These are phyloP conservation scores for Coemansia sp. DNA, from an alignment of 192 early-diverging fungal genomes.

Conservation along the genomic window DNA sequence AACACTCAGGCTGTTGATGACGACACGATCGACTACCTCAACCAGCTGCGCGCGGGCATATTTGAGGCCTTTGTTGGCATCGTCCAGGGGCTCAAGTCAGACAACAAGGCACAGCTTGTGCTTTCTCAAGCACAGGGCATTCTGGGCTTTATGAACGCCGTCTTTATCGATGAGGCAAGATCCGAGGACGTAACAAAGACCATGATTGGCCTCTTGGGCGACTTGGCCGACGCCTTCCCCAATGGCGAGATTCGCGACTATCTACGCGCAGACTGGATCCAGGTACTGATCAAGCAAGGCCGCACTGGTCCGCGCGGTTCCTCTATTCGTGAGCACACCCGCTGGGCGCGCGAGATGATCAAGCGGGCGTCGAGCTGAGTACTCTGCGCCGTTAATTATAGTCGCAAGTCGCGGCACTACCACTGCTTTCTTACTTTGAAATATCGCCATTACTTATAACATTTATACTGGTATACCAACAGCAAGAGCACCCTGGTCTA, in stretches of 20 bases:
- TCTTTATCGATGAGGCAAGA: constrained; percentile 65
- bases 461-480: too few relatives aligned
- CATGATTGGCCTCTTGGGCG: constrained; percentile 92
- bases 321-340: constrained; percentile 37
- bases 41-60: constrained; percentile 83
- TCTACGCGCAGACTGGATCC: constrained; percentile 79
- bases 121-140: constrained; percentile 67
- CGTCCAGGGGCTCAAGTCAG: constrained; percentile 85
- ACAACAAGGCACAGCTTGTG: constrained; percentile 68
- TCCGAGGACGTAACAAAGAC: constrained; percentile 70
- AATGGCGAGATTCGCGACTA: constrained; percentile 68
- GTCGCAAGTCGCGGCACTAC: background rate
- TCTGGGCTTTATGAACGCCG: constrained; percentile 76
- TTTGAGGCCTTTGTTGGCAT: constrained; percentile 98
- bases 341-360: constrained; percentile 56
- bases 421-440: constrained; percentile 2
- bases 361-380: constrained; percentile 47
- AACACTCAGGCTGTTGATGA: constrained; percentile 58
- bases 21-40: constrained; percentile 88
- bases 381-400: background rate
- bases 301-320: constrained; percentile 61
- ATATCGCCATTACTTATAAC: too few relatives aligned
- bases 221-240: constrained; percentile 90
- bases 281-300: constrained; percentile 74
- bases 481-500: too few relatives aligned